Evolutionary conservation across 2,329 filamentous ascomycete genomes (phyloP), one percentile per base, ranked within the genome.

Genomic region (Nannizzia gypsea): DNA sequence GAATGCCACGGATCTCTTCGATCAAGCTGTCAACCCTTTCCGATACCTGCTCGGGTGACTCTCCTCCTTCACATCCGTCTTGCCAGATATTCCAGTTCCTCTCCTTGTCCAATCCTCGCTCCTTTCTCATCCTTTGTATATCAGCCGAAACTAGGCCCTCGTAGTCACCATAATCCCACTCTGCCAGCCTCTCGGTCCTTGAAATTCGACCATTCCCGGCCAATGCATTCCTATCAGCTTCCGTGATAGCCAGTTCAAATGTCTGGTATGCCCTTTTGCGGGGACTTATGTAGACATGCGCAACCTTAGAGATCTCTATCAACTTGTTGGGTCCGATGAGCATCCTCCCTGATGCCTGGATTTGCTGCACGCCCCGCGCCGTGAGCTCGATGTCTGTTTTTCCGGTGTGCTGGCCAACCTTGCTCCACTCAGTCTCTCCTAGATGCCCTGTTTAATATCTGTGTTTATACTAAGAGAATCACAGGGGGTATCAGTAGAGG

Each of bases 111-210:
- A 82, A 69, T 0, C 80, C 80, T 6, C 73, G 70, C 59, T 74
- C 64, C 63, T 74, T 71, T 61, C 82, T 74, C 62, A 72, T 64
- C 28, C 71, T 67, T 13, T 73, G 71, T 57, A 85, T 85, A 65
- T 82, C 72, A n/a, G 72, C 66, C 6, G 73, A 75, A 52, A 76
- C 76, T 24, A 83, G 68, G 9, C 83, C 83, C 68, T 86, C 83
- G 67, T 85, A 86, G 61, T 78, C 72, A 52, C 83, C 83, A 69
- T 85, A 86, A 62, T 81, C 78, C 83, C 83, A 86, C 68, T 85
- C 83, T 1, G 77, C 72, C 48, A 85, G 72, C 1, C 72, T 70
- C 60, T 81, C 77, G 1, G 79, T 83, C 36, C 79, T 68, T 60
- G 77, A 70, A 26, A 83, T 72, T 44, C 74, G 73, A 34, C 62